Conservation (phyloP, 2,329 filamentous ascomycete species). For the Metarhizium humberi region DNA sequence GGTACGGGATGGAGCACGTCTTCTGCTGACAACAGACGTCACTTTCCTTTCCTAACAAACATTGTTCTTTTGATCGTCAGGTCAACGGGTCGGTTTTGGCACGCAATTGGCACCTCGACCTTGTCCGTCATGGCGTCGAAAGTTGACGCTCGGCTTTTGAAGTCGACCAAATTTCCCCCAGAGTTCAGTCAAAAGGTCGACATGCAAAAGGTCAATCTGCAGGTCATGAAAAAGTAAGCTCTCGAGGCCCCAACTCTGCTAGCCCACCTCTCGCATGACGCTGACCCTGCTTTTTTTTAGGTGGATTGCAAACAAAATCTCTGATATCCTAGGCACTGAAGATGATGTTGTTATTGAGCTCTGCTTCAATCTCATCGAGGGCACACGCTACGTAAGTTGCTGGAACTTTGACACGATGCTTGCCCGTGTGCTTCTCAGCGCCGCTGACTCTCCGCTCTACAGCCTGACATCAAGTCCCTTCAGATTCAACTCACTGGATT, state of each 20-base stretch:
- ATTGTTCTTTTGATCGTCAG: neutral
- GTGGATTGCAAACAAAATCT: conserved; percentile 88
- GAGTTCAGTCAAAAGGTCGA: conserved; percentile 96
- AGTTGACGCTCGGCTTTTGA: conserved; percentile 81
- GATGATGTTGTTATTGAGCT: conserved; percentile 95
- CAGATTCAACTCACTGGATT: conserved; percentile 95
- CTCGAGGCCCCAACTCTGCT: neutral
- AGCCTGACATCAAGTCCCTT: conserved; percentile 93
- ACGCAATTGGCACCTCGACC: conserved; percentile 1
- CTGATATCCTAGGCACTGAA: conserved; percentile 79
- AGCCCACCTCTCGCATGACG: neutral
- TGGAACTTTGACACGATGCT: neutral
- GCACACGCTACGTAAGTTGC: conserved; percentile 54
- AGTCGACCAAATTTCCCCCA: conserved; percentile 84
- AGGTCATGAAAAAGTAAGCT: conserved; percentile 91
- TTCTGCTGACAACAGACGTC: conserved; percentile 2
- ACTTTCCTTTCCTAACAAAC: neutral
- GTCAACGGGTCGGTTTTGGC: neutral
- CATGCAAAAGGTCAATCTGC: conserved; percentile 92
- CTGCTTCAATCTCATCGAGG: conserved; percentile 61
- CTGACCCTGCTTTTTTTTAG: conserved; percentile 35
- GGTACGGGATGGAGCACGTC: too few species aligned
- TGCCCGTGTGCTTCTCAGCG: conserved; percentile 21
- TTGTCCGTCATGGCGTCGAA: conserved; percentile 60
- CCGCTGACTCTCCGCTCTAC: conserved; percentile 13